These are phyloP conservation scores for Rhizopus delemar DNA, from an alignment of 371 early-diverging fungal genomes.

Conservation along the genomic window DNA sequence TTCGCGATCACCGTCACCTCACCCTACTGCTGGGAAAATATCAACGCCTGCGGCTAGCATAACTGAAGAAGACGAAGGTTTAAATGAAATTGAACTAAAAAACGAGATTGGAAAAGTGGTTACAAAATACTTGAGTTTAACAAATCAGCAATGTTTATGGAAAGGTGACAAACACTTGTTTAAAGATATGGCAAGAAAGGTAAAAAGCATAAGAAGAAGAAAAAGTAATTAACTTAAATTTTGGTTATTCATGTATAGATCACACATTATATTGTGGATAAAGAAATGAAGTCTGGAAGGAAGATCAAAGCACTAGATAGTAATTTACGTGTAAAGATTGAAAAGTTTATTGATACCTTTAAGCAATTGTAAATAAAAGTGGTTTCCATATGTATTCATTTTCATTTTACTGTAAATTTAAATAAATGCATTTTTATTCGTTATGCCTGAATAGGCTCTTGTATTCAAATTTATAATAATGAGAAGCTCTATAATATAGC, in stretches of 20 bases:
- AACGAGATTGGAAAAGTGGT: conserved; percentile 42
- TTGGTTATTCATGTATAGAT: conserved; percentile 17
- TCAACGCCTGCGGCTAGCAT: conserved; percentile 17
- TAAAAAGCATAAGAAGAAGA: conserved; percentile 5
- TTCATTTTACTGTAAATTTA: too few relatives aligned
- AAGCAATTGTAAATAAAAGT: conserved; percentile 5
- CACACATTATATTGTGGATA: conserved; percentile 47
- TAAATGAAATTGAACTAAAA: conserved; percentile 32
- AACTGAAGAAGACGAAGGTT: conserved; percentile 4
- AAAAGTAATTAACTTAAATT: background rate
- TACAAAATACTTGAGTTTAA: conserved; percentile 31
- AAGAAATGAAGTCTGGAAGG: conserved; percentile 33
- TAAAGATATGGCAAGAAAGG: conserved; percentile 45
- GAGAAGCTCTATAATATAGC: too few relatives aligned
- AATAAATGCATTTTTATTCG: too few relatives aligned
- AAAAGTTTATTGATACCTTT: conserved; percentile 34
- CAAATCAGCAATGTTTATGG: conserved; percentile 35
- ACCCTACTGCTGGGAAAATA: background rate
- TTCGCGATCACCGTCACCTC: background rate
- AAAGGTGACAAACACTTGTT: conserved; percentile 41
- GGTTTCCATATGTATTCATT: too few relatives aligned
- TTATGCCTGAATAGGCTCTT: too few relatives aligned
- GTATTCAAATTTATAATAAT: too few relatives aligned
- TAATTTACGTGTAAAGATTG: conserved; percentile 36
- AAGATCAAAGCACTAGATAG: conserved; percentile 31